A percentile compares a stretch with the other conserved stretches of the same genome.
Conservation (phyloP, 345 rosid species). For the Luvunga scandens region DNA sequence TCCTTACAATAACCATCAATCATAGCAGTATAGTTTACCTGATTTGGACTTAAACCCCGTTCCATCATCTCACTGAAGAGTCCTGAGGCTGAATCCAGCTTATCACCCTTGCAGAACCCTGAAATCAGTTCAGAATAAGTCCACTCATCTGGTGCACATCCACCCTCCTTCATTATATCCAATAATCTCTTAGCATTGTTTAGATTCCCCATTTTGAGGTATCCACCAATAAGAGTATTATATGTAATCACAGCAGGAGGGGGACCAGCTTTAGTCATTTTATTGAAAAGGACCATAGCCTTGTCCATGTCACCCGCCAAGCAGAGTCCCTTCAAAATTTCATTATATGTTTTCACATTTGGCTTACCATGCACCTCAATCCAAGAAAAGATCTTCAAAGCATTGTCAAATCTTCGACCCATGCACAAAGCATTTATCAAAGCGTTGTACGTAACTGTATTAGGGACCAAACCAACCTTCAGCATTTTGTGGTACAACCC, state of each 20-base stretch:
- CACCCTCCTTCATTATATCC: constrained; percentile 44
- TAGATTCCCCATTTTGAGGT: constrained; percentile 36
- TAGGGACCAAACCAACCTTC: constrained; percentile 47
- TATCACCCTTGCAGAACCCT: constrained; percentile 53
- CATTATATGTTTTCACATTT: constrained; percentile 46
- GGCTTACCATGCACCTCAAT: constrained; percentile 37
- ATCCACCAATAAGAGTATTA: constrained; percentile 47
- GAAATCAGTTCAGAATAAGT: constrained; percentile 60
- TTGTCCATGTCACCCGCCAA: constrained; percentile 39
- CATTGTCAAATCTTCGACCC: constrained; percentile 32
- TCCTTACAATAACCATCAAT: constrained; percentile 62
- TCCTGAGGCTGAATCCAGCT: constrained; percentile 38
- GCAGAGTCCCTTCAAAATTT: constrained; percentile 43
- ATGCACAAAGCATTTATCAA: constrained; percentile 45
- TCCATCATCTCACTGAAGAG: constrained; percentile 44
- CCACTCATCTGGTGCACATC: constrained; percentile 49
- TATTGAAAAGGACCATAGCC: constrained; percentile 47
- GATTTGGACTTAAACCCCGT: constrained; percentile 44
- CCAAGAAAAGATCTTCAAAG: constrained; percentile 46
- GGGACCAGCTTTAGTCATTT: constrained; percentile 48
- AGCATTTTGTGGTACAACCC: constrained; percentile 63
- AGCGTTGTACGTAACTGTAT: constrained; percentile 49
- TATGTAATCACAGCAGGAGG: constrained; percentile 49
- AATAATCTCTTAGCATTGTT: constrained; percentile 47
- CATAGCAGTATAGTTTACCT: constrained; percentile 51